phyloP scores from a whole-genome alignment of 257 asterid species.

The Apocynum venetum region DNA sequence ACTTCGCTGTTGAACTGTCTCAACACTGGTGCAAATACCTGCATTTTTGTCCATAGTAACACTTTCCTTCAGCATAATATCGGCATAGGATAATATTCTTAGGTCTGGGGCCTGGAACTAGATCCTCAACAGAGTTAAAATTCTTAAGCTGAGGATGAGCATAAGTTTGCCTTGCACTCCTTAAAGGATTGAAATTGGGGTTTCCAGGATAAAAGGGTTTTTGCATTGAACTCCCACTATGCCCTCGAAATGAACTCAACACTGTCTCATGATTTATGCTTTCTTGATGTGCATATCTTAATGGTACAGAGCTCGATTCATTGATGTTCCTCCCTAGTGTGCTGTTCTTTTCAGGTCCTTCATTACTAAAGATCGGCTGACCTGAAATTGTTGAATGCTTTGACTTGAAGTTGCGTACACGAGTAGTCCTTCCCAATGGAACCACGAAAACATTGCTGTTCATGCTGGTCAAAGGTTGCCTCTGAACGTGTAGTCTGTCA shows the following conservation, averaged over 20 bases:
- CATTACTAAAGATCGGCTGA: not conserved
- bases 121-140: slow-evolving; percentile 6
- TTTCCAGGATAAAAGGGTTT: not conserved
- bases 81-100: slow-evolving; percentile 37
- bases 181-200: not conserved
- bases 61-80: slow-evolving; percentile 55
- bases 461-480: slow-evolving; percentile 36
- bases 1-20: not conserved
- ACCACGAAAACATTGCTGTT: slow-evolving; percentile 19
- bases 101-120: slow-evolving; percentile 15
- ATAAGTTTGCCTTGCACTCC: slow-evolving; percentile 9
- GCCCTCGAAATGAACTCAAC: slow-evolving; percentile 13
- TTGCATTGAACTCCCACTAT: not conserved
- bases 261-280: not conserved
- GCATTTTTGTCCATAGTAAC: slow-evolving; percentile 64
- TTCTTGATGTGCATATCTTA: not conserved
- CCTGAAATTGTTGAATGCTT: not conserved
- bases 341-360: not conserved
- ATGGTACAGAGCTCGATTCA: not conserved
- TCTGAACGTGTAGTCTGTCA: slow-evolving; percentile 27
- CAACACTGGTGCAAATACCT: slow-evolving; percentile 35
- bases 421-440: slow-evolving; percentile 1
- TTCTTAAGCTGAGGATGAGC: slow-evolving; percentile 8
- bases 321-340: not conserved
- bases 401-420: slow-evolving; percentile 6